Base-by-base conservation (phyloP, 2,329 filamentous ascomycete genomes). In the Colletotrichum chrysophilum region DNA sequence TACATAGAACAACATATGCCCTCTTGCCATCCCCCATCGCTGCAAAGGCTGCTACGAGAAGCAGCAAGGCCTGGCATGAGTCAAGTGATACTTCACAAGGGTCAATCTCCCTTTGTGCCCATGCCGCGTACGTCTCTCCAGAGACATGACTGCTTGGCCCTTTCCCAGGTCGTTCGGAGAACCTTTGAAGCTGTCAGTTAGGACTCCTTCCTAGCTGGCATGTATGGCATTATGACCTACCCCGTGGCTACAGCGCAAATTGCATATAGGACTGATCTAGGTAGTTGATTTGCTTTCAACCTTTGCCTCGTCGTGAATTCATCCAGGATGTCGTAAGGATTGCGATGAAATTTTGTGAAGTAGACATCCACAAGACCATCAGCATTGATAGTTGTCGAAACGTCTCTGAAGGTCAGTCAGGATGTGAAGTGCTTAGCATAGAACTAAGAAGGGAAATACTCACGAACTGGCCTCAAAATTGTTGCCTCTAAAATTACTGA, bases 181-280 rank as follows among this genome's bases (percentile, higher is more conserved):
- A 75, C 4, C 73, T 75, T n/a, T 12, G 7, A 38, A 38, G 14
- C 30, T 26, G 32, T 38, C 30, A 64, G n/a, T n/a, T 28, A 12
- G 5, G 5, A 7, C 3, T 32, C 18, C 28, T n/a, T 30, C 28
- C 8, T 8, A 30, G 5, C 16, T 13, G 28, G 4, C 2, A n/a
- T n/a, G 18, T 18, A 7, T 43, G 14, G 32, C 48, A 32, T 67
- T 7, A 4, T 43, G n/a, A 34, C 48, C 30, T 67, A 75, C 73
- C 73, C 48, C 18, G 56, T 75, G 13, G 73, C 56, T n/a, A 75
- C 64, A 14, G 73, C 73, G 30, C 73, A 75, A 2, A 75, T 56
- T 10, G 69, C 73, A 32, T 75, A 68, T 7, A 75, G 30, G 3
- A 68, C 32, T 5, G 43, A 58, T 24, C 66, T 73, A 24, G 73